Conservation (phyloP, 306 rosid genomes). For the Gastrolobium bilobum region DNA sequence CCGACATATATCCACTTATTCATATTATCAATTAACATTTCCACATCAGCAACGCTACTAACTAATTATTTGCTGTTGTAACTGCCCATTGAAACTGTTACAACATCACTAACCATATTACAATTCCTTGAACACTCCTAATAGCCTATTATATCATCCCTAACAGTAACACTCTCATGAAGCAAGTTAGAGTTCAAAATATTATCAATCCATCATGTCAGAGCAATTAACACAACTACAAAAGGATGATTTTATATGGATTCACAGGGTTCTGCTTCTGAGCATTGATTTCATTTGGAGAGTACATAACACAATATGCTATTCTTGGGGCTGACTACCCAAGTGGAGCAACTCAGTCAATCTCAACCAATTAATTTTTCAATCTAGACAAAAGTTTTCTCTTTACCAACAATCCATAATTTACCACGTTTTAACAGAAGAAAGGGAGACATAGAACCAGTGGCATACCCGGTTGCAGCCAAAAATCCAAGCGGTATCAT, state of each 20-base stretch:
- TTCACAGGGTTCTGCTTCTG: background rate
- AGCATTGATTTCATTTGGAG: background rate
- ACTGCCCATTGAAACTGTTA: no score
- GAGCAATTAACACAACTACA: background rate
- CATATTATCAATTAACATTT: no score
- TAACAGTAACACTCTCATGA: constrained; percentile 22
- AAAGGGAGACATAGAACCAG: constrained; percentile 42
- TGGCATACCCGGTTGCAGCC: constrained; percentile 78
- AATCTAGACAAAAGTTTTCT: constrained; percentile 12
- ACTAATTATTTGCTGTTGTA: no score
- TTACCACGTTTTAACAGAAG: background rate
- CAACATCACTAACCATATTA: no score
- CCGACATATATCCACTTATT: no score
- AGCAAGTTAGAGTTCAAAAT: background rate
- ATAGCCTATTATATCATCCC: no score
- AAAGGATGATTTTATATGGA: background rate
- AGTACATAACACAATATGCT: background rate
- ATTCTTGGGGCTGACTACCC: background rate
- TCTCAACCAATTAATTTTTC: background rate
- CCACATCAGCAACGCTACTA: no score
- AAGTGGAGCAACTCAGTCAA: constrained; percentile 1
- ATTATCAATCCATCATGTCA: background rate
- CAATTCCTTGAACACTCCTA: no score
- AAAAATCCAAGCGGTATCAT: constrained; percentile 83
- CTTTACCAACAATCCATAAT: background rate